A percentile compares a stretch with the other conserved stretches of the same genome.
phyloP scores from a whole-genome alignment of 208 protist species.

The Leishmania guyanensis region DNA sequence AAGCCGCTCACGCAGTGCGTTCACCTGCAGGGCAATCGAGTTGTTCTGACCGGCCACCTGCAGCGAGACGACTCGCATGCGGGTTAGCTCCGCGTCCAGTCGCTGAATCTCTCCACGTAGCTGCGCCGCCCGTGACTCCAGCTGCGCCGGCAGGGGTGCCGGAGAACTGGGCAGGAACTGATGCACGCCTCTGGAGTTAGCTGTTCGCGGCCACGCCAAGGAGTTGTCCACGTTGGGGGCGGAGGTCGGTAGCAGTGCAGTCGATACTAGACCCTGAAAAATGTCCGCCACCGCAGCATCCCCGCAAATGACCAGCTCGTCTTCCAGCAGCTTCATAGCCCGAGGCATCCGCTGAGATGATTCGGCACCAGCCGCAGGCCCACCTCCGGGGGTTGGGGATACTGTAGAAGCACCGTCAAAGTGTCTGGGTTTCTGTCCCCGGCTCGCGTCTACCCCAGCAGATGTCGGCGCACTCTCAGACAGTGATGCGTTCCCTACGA shows the following conservation, averaged over 20 bases:
- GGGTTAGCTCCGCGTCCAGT: conserved; percentile 60
- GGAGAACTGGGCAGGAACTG: neutral
- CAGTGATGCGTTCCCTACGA: neutral
- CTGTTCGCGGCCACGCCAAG: neutral
- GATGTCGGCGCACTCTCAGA: neutral
- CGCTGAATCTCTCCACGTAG: conserved; percentile 54
- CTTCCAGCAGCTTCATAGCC: conserved; percentile 68
- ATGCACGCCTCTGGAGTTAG: neutral
- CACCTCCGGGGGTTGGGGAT: neutral
- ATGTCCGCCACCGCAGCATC: conserved; percentile 35
- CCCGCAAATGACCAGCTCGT: conserved; percentile 71
- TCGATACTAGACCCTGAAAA: neutral
- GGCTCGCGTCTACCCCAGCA: neutral
- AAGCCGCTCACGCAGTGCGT: conserved; percentile 52
- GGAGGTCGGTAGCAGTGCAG: neutral
- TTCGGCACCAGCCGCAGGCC: neutral
- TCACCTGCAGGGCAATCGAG: conserved; percentile 53
- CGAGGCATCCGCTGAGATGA: conserved; percentile 56
- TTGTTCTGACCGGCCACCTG: conserved; percentile 64
- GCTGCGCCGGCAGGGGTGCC: conserved; percentile 2
- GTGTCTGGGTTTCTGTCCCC: neutral
- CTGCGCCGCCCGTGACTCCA: conserved; percentile 26
- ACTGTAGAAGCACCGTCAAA: neutral
- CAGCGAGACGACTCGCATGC: conserved; percentile 44
- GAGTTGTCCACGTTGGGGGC: too few relatives aligned